A percentile compares a stretch with the other conserved stretches of the same genome.
Conservation (phyloP, 2,329 filamentous ascomycete species). For the Phialocephala subalpina region DNA sequence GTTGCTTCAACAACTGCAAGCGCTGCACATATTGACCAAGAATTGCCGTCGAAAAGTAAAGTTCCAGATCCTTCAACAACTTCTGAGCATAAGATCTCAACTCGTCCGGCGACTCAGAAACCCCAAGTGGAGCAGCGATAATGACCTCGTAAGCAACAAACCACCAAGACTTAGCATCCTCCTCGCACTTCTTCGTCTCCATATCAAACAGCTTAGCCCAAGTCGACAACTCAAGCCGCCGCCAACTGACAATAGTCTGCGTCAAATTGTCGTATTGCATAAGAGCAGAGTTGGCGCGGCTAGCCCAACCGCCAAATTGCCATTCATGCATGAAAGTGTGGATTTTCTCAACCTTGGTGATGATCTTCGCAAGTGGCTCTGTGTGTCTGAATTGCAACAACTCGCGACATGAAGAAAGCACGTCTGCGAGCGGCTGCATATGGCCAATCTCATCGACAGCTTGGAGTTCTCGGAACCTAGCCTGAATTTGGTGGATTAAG, state of each 20-base stretch:
- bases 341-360: slow-evolving; percentile 87
- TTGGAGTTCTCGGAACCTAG: slow-evolving; percentile 77
- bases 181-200: slow-evolving; percentile 77
- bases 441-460: slow-evolving; percentile 70
- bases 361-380: slow-evolving; percentile 85
- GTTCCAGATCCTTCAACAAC: slow-evolving; percentile 78
- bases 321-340: slow-evolving; percentile 89
- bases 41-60: slow-evolving; percentile 81
- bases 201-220: slow-evolving; percentile 91
- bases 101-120: slow-evolving; percentile 65
- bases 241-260: slow-evolving; percentile 84
- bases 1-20: slow-evolving; percentile 72
- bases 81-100: slow-evolving; percentile 70
- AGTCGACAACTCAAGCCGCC: slow-evolving; percentile 87
- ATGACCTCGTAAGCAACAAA: slow-evolving; percentile 94
- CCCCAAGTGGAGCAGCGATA: slow-evolving; percentile 75
- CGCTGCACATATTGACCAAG: slow-evolving; percentile 82
- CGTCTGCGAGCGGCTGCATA: slow-evolving; percentile 81
- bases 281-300: slow-evolving; percentile 75
- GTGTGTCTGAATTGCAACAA: slow-evolving; percentile 78
- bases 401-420: slow-evolving; percentile 76
- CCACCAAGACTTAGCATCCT: slow-evolving; percentile 91
- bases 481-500: slow-evolving; percentile 73
- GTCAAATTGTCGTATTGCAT: slow-evolving; percentile 81
- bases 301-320: slow-evolving; percentile 88